phyloP scores from a whole-genome alignment of 352 stramenopile genomes.

The Pythium sukuiense region DNA sequence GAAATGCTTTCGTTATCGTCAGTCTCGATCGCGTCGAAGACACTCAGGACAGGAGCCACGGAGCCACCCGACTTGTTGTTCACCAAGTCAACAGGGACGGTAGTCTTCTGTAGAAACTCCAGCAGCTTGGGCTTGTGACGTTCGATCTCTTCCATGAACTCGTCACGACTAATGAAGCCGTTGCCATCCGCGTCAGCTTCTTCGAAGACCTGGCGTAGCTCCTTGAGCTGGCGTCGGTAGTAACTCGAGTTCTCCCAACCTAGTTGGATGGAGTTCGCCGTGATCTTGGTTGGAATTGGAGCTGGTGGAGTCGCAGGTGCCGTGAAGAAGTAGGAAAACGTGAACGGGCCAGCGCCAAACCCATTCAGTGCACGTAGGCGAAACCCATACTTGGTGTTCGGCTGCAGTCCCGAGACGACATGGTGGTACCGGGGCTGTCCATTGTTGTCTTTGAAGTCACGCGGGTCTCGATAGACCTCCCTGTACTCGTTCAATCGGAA shows the following conservation, averaged over 20 bases:
- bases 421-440: conserved; percentile 79
- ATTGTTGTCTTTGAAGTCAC: conserved; percentile 79
- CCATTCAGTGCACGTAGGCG: conserved; percentile 89
- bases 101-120: conserved; percentile 74
- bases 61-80: not conserved
- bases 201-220: conserved; percentile 82
- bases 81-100: conserved; percentile 9
- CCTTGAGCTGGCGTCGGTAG: conserved; percentile 60
- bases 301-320: conserved; percentile 61
- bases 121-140: conserved; percentile 71
- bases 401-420: conserved; percentile 55
- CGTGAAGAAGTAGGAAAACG: conserved; percentile 87
- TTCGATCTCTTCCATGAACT: conserved; percentile 87
- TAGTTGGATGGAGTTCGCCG: conserved; percentile 71
- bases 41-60: conserved; percentile 42
- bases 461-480: conserved; percentile 88
- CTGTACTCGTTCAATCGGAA: conserved; percentile 72
- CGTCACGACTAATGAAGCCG: conserved; percentile 74
- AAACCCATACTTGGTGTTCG: conserved; percentile 91
- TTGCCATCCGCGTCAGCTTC: conserved; percentile 75
- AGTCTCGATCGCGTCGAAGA: conserved; percentile 90
- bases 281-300: conserved; percentile 64
- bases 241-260: conserved; percentile 75
- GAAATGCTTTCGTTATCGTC: conserved; percentile 88
- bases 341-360: conserved; percentile 86